Percentiles rank a stretch among this genome's conserved stretches.
Evolutionary conservation across 2,329 filamentous ascomycete species (phyloP).

Genomic region (Cladosporium sp.): DNA sequence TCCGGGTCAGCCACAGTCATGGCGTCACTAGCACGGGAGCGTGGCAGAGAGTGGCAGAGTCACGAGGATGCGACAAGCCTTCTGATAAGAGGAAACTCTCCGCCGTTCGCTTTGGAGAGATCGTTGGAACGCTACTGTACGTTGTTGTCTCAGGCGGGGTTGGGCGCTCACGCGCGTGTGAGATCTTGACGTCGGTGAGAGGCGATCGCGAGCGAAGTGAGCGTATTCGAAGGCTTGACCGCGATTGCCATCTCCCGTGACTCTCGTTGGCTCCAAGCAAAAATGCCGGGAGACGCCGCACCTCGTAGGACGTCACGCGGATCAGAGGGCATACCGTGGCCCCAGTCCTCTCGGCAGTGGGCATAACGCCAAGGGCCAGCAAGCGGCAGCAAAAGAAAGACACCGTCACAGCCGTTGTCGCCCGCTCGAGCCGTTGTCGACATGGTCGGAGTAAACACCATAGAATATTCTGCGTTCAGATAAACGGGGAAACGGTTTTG

Average conservation of each 20-base stretch:
- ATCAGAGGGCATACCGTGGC: neutral
- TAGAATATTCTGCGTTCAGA: neutral
- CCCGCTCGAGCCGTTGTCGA: slow-evolving; percentile 5
- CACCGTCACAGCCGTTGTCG: slow-evolving; percentile 8
- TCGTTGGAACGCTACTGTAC: slow-evolving; percentile 9
- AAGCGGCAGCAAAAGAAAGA: neutral
- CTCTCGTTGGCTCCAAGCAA: neutral
- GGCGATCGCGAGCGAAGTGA: neutral
- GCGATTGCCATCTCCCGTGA: neutral
- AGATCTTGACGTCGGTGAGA: neutral
- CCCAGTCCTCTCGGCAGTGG: neutral
- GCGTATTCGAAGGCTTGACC: neutral
- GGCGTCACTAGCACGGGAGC: too few relatives aligned
- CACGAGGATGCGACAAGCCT: slow-evolving; percentile 9
- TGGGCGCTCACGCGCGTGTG: neutral
- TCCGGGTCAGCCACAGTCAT: slow-evolving; percentile 1
- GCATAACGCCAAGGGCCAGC: neutral
- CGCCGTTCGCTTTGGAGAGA: neutral
- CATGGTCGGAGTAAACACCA: slow-evolving; percentile 1
- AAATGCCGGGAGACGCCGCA: slow-evolving; percentile 1
- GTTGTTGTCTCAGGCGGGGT: slow-evolving; percentile 4
- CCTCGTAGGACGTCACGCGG: slow-evolving; percentile 4
- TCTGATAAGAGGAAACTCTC: slow-evolving; percentile 1
- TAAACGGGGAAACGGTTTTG: neutral
- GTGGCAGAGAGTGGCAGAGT: neutral